phyloP scores from a whole-genome alignment of 139 green algal genomes.

The Chlorella ohadii region DNA sequence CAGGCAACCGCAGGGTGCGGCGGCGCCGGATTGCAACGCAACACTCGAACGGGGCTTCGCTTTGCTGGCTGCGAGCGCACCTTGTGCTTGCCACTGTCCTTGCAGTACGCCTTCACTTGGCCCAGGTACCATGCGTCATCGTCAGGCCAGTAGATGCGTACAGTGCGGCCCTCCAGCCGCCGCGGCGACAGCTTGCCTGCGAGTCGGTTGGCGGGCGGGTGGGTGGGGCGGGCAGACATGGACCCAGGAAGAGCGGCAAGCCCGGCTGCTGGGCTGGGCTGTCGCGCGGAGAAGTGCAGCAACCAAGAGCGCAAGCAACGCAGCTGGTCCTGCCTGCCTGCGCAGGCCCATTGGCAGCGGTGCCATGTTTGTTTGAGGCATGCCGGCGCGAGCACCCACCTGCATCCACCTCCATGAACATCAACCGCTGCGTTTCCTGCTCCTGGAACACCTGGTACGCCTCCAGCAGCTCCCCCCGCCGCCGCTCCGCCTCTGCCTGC shows the following conservation, averaged over 20 bases:
- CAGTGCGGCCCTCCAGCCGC: slow-evolving; percentile 51
- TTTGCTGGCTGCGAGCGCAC: background rate
- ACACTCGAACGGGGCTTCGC: background rate
- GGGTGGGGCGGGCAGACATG: too few relatives aligned
- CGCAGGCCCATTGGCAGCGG: too few relatives aligned
- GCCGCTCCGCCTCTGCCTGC: too few relatives aligned
- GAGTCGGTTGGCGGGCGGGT: slow-evolving; percentile 5
- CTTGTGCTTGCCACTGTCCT: slow-evolving; percentile 55
- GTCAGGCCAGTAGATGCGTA: slow-evolving; percentile 68
- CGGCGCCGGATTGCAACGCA: background rate
- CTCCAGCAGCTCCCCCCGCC: too few relatives aligned
- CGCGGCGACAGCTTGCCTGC: slow-evolving; percentile 36
- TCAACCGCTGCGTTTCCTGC: background rate
- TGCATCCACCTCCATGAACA: slow-evolving; percentile 51
- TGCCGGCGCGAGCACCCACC: too few relatives aligned
- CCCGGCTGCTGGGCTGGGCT: too few relatives aligned
- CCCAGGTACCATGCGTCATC: slow-evolving; percentile 79
- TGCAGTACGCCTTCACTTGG: slow-evolving; percentile 38
- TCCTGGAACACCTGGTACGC: too few relatives aligned
- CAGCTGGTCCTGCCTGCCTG: too few relatives aligned
- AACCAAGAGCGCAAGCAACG: too few relatives aligned
- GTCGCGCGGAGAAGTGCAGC: too few relatives aligned
- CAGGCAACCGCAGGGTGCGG: background rate
- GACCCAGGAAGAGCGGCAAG: too few relatives aligned
- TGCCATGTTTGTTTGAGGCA: too few relatives aligned